Evolutionary conservation across 2,329 filamentous ascomycete species (phyloP), one percentile per base, ranked within the genome.

Genomic region (Apiospora sp.): DNA sequence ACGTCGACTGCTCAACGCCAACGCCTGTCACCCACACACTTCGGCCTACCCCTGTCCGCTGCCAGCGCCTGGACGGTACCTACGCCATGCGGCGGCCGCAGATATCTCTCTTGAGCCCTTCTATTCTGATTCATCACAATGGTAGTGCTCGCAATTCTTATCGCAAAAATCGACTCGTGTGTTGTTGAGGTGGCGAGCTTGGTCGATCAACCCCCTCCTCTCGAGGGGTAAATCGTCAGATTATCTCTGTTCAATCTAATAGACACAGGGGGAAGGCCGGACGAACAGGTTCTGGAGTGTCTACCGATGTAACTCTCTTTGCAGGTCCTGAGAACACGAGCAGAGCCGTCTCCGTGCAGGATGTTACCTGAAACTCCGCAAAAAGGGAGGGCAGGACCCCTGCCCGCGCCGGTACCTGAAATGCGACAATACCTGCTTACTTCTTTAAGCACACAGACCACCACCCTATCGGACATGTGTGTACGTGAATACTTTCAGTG

Each of bases 321-420:
- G 58, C 58, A 64, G 58, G 58, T 41, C 34, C 34, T 64, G 58
- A 41, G 58, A 64, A 64, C 34, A 64, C 58, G 58, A 64, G 58
- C 34, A 64, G 58, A 37, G 58, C 34, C 19, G 34, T 41, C 58
- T 64, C 58, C 58, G 58, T 64, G 30, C 22, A 41, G 58, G 58
- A 64, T 41, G 58, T 64, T 41, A 64, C 58, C 58, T 64, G 58
- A 64, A 64, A 64, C 58, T 64, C 58, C 58, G 58, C 58, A 64
- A 37, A 58, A 64, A 64, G 22, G 58, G 58, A 64, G 30, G 54
- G 54, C 19, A 61, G 58, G 34, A 64, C 58, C 58, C 58, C 58
- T 41, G 58, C 3, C 34, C 34, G 13, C 19, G 34, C 34, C 58
- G 58, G 58, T 64, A 41, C 58, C 58, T 64, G 58, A 64, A 64